phyloP scores from a whole-genome alignment of 2,329 filamentous ascomycete genomes.

The Corynespora cassiicola region DNA sequence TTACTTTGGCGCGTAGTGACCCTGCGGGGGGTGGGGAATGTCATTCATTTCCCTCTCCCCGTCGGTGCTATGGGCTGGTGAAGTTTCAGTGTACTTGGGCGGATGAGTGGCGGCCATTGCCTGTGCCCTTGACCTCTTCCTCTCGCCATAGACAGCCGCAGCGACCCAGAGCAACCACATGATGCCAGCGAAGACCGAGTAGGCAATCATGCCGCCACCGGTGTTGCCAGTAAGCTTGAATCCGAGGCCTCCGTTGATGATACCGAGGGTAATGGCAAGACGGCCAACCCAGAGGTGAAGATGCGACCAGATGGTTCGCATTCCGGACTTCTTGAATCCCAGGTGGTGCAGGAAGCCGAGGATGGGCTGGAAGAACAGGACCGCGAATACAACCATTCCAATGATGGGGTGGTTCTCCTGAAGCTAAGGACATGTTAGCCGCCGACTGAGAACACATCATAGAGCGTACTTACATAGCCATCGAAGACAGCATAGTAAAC shows the following conservation, averaged over 20 bases:
- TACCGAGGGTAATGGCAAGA: constrained; percentile 56
- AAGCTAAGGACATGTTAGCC: constrained; percentile 30
- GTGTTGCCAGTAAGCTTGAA: constrained; percentile 51
- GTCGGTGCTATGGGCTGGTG: too few species aligned
- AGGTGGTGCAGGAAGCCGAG: constrained; percentile 60
- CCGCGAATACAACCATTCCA: constrained; percentile 58
- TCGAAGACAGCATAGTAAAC: constrained; percentile 54
- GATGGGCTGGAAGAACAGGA: constrained; percentile 62
- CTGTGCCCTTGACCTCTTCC: constrained; percentile 18
- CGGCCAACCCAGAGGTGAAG: constrained; percentile 64
- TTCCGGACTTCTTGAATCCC: constrained; percentile 55
- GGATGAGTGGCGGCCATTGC: constrained; percentile 8
- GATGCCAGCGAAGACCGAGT: constrained; percentile 57
- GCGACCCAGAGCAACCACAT: constrained; percentile 48
- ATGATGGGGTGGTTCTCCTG: constrained; percentile 58
- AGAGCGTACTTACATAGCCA: constrained; percentile 28
- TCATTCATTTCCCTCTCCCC: constrained; percentile 1
- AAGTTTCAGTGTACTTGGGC: constrained; percentile 25
- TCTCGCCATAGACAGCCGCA: constrained; percentile 36
- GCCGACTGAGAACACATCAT: neutral
- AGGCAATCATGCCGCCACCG: constrained; percentile 53
- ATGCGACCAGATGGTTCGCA: constrained; percentile 55
- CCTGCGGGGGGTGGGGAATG: constrained; percentile 11
- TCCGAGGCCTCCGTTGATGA: constrained; percentile 65
- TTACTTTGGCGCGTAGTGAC: constrained; percentile 27